Evolutionary conservation across 73 alveolate genomes (phyloP).

Genomic region (Paraurostyla sp.): DNA sequence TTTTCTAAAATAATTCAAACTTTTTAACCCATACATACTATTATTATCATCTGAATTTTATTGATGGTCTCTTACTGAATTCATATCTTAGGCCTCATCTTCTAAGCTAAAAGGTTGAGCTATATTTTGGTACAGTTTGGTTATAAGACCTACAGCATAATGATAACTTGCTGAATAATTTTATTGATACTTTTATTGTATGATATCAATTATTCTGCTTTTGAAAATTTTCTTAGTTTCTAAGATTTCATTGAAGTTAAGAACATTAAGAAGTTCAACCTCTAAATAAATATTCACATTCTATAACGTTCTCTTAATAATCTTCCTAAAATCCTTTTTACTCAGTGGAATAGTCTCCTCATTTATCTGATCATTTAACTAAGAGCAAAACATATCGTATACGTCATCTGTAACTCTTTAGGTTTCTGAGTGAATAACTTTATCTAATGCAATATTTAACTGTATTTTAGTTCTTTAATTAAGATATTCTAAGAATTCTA

Average conservation of each 20-base stretch:
- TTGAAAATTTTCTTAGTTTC: neutral
- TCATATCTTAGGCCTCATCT: too few species aligned
- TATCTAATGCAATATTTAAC: neutral
- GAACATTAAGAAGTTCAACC: neutral
- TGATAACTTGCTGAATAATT: slow-evolving; percentile 19
- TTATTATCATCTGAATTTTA: too few species aligned
- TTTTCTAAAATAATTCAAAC: neutral
- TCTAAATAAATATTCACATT: slow-evolving; percentile 8
- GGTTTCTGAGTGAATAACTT: slow-evolving; percentile 16
- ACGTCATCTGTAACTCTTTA: neutral
- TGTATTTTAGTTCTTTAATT: neutral
- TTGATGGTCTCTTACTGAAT: too few species aligned
- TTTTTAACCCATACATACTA: too few species aligned
- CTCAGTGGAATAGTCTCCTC: slow-evolving; percentile 23
- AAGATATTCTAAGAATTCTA: neutral
- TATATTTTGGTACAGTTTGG: neutral
- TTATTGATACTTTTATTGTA: neutral
- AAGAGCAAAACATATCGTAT: neutral
- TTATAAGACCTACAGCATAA: slow-evolving; percentile 11
- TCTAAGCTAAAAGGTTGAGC: slow-evolving; percentile 17
- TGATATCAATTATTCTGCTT: neutral
- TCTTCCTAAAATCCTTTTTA: neutral
- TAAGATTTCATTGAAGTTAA: neutral
- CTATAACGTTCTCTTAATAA: neutral
- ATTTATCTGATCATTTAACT: slow-evolving; percentile 12